These are phyloP conservation scores for Pseudoscleropodium purum DNA, from an alignment of 225 moss, liverwort and hornwort genomes.

Conservation along the genomic window DNA sequence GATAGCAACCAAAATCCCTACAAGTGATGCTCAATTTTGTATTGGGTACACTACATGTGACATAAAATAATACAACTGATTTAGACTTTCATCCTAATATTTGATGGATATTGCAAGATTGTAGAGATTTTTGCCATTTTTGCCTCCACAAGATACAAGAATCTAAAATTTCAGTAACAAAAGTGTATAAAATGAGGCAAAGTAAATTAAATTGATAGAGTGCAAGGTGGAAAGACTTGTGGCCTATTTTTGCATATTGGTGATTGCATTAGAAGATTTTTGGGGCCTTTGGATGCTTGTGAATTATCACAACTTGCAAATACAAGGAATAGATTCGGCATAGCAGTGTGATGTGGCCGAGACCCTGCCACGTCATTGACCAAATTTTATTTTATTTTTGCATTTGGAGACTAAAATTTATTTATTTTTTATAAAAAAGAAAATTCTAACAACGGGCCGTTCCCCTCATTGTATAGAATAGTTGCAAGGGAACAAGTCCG, in stretches of 20 bases:
- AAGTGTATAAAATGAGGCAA: neutral
- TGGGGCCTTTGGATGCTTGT: too few species aligned
- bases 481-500: too few species aligned
- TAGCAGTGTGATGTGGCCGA: too few species aligned
- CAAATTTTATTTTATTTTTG: too few species aligned
- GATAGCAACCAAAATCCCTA: neutral
- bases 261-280: too few species aligned
- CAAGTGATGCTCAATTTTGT: neutral
- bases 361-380: too few species aligned
- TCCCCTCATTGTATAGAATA: too few species aligned
- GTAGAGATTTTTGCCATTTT: neutral
- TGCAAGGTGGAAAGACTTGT: neutral
- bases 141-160: neutral
- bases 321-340: too few species aligned
- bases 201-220: neutral
- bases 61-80: neutral
- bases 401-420: too few species aligned
- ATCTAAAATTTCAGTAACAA: neutral
- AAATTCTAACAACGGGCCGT: too few species aligned
- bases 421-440: too few species aligned
- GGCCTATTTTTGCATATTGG: neutral
- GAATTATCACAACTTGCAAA: too few species aligned
- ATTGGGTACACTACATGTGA: accelerated
- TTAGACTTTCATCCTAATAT: neutral
- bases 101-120: neutral